Conservation (phyloP, 306 rosid species). For the Acacia crassicarpa region DNA sequence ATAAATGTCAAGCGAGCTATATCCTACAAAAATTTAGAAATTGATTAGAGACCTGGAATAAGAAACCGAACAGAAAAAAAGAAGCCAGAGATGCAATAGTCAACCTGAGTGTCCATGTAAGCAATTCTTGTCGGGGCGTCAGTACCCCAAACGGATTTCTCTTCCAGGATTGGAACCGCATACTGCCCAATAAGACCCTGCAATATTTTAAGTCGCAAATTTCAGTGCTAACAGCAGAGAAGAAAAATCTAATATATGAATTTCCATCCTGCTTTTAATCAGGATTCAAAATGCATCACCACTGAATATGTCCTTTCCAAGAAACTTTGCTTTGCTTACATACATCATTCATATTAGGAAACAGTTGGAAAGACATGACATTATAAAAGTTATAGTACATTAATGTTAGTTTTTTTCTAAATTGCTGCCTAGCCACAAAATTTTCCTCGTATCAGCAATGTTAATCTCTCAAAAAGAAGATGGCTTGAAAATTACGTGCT, state of each 20-base stretch:
- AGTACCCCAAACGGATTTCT: conserved; percentile 98
- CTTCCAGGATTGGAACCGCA: conserved; percentile 92
- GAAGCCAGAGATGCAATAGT: background rate
- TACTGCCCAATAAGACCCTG: conserved; percentile 97
- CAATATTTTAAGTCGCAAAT: conserved; percentile 7
- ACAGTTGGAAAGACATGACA: background rate
- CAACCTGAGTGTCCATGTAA: conserved; percentile 97
- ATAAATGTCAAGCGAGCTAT: conserved; percentile 89
- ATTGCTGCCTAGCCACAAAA: background rate
- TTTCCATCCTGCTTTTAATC: background rate
- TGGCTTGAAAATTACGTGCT: background rate
- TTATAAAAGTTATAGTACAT: background rate
- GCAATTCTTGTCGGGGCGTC: conserved; percentile 98
- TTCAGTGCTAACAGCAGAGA: background rate
- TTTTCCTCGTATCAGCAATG: background rate
- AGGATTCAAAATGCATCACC: background rate
- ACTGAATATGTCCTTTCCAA: background rate
- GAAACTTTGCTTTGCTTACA: background rate
- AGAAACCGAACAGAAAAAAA: background rate
- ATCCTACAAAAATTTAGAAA: conserved; percentile 52
- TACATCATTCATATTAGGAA: background rate
- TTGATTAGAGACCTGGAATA: background rate
- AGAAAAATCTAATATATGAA: conserved; percentile 1
- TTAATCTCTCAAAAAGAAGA: background rate
- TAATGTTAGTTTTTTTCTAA: background rate